Evolutionary conservation across 192 early-diverging fungal genomes (phyloP), one percentile per base, ranked within the genome.

Genomic region (Coemansia javaensis): DNA sequence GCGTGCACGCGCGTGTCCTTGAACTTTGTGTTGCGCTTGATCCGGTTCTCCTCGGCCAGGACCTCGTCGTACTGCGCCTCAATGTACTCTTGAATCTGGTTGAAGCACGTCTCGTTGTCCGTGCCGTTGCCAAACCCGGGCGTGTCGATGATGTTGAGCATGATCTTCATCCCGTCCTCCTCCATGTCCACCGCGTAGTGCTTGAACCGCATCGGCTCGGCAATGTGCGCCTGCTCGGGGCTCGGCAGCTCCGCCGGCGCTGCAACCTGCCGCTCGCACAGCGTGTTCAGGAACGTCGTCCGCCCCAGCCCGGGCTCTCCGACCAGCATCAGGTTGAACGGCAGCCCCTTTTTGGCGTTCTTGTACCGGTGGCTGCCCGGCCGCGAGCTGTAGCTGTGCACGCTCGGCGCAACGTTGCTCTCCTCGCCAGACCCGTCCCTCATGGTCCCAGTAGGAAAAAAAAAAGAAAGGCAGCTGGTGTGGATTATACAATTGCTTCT

Each of bases 111-210:
- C 67, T 94, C 93, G 62, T 94, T 90, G 69, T 99, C 94, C 50
- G 97, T 86, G 53, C 91, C 88, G 64, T 97, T 91, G 42, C 94
- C 97, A 70, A 97, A 99, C 13, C 96, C 97, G 27, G 97, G 94
- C 33, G 97, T 98, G 70, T 99, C 97, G 30, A 99, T 88, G 54
- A 99, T 87, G 16, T 94, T 98, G 40, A 99, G 83, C 33, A 91
- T 84, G 34, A 99, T 89, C 72, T 90, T 90, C 68, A 93, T 87
- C 41, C 94, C 94, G 77, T 99, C 93, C 79, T 97, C 94, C 57
- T 99, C 93, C 74, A 98, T 84, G 49, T 99, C 93, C 54, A 91
- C 91, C 14, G 88, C 86, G 44, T 88, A 78, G 49, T 93, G 88
- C 68, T 85, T 85, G 58, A 97, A 94, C 41, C 78, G 78, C 72